Conservation (phyloP, 83 land plant genomes). For the Diphasiastrum complanatum region DNA sequence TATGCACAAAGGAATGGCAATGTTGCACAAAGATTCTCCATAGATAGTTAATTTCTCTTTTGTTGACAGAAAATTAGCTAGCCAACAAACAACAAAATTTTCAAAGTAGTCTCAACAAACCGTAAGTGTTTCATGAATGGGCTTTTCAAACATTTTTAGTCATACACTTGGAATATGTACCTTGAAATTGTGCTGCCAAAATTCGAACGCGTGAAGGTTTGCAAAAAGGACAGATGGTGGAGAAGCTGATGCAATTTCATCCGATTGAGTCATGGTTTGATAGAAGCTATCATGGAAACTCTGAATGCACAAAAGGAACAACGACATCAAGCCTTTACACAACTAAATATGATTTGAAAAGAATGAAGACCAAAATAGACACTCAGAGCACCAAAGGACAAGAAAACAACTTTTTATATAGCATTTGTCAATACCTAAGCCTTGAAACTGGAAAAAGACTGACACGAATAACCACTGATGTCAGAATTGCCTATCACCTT, state of each 20-base stretch:
- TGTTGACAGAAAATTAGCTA: no score
- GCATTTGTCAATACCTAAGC: neutral
- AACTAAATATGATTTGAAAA: neutral
- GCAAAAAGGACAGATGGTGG: constrained; percentile 8
- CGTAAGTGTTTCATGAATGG: no score
- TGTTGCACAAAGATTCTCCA: no score
- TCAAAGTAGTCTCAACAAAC: no score
- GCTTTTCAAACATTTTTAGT: no score
- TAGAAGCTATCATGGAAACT: constrained; percentile 3
- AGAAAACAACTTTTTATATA: no score
- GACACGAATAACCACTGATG: neutral
- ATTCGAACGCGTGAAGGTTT: constrained; percentile 15
- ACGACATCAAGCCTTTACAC: neutral
- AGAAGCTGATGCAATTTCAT: neutral
- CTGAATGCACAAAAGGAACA: neutral
- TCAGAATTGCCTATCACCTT: neutral
- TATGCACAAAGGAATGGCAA: no score
- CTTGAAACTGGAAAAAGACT: neutral
- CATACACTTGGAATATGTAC: neutral
- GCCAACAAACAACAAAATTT: no score
- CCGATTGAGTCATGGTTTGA: neutral
- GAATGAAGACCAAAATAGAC: no score
- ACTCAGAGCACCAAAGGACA: no score
- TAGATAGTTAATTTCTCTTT: no score
- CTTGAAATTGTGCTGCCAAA: constrained; percentile 17